Percentiles rank a stretch among this genome's conserved stretches.
These are phyloP conservation scores for Aspergillus sp. DNA, from an alignment of 2,329 filamentous ascomycete genomes.

Conservation along the genomic window DNA sequence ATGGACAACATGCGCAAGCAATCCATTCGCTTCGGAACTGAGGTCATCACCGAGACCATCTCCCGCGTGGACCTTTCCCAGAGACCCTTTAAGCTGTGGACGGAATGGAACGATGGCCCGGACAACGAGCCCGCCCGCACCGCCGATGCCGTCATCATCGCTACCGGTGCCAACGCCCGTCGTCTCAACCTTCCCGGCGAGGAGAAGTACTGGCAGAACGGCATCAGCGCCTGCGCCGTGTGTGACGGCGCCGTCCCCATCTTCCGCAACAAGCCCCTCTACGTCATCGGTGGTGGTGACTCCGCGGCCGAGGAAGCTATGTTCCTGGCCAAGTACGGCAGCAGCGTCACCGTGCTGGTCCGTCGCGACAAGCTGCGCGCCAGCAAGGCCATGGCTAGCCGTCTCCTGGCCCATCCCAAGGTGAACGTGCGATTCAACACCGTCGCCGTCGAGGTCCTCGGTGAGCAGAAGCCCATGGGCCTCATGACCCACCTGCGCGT, in stretches of 20 bases:
- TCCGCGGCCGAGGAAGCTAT: slow-evolving; percentile 96
- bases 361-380: slow-evolving; percentile 82
- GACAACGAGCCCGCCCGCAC: slow-evolving; percentile 73
- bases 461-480: slow-evolving; percentile 69
- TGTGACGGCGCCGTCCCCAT: slow-evolving; percentile 97
- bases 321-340: slow-evolving; percentile 96
- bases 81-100: slow-evolving; percentile 89
- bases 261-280: slow-evolving; percentile 92
- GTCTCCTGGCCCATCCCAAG: slow-evolving; percentile 80
- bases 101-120: slow-evolving; percentile 74
- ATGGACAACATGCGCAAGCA: slow-evolving; percentile 97
- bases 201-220: slow-evolving; percentile 95
- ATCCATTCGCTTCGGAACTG: slow-evolving; percentile 86
- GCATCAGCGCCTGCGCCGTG: slow-evolving; percentile 93
- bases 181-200: slow-evolving; percentile 81
- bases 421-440: slow-evolving; percentile 86
- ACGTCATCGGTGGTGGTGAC: slow-evolving; percentile 95
- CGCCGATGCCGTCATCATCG: slow-evolving; percentile 88
- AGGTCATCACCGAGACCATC: slow-evolving; percentile 91
- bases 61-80: slow-evolving; percentile 78
- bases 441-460: slow-evolving; percentile 76
- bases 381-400: slow-evolving; percentile 85
- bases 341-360: slow-evolving; percentile 90
- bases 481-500: slow-evolving; percentile 86
- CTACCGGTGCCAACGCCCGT: slow-evolving; percentile 88